These are phyloP conservation scores for Tetrapyrgos nigripes DNA, from an alignment of 1,284 basidiomycete genomes.

Conservation along the genomic window DNA sequence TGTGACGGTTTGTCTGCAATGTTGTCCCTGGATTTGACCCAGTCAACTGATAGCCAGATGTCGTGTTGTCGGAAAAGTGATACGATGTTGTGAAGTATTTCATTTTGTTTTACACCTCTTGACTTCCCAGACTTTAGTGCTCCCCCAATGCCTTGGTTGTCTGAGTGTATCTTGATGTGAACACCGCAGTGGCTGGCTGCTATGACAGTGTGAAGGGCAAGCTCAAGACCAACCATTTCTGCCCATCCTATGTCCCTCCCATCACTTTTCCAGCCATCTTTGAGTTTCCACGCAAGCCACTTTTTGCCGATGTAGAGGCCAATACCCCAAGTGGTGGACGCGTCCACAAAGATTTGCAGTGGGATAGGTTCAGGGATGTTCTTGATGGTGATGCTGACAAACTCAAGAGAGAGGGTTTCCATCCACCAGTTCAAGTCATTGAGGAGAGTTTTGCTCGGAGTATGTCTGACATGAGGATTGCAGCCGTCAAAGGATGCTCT, in stretches of 20 bases:
- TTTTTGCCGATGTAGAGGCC: conserved; percentile 24
- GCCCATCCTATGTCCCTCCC: conserved; percentile 41
- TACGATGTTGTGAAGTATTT: conserved; percentile 29
- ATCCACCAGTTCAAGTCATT: conserved; percentile 20
- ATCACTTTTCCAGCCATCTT: conserved; percentile 25
- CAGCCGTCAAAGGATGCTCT: conserved; percentile 7
- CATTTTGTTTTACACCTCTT: conserved; percentile 31
- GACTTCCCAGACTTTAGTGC: no score
- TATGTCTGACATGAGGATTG: conserved; percentile 12
- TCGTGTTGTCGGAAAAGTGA: conserved; percentile 21
- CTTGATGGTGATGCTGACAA: conserved; percentile 14
- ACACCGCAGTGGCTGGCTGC: no score
- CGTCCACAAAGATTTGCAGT: conserved; percentile 37
- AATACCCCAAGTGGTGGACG: conserved; percentile 29
- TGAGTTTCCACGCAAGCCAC: conserved; percentile 32
- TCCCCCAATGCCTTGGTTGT: conserved; percentile 41
- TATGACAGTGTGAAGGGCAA: conserved; percentile 20
- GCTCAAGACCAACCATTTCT: conserved; percentile 38
- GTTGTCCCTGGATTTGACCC: conserved; percentile 33
- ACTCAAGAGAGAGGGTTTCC: background rate
- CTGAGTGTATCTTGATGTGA: conserved; percentile 35
- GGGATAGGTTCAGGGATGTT: background rate
- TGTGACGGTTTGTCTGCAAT: conserved; percentile 35
- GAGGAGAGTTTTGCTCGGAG: no score
- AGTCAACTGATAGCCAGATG: conserved; percentile 29